phyloP scores from a whole-genome alignment of 2,329 filamentous ascomycete genomes.

The Neopestalotiopsis sp. region DNA sequence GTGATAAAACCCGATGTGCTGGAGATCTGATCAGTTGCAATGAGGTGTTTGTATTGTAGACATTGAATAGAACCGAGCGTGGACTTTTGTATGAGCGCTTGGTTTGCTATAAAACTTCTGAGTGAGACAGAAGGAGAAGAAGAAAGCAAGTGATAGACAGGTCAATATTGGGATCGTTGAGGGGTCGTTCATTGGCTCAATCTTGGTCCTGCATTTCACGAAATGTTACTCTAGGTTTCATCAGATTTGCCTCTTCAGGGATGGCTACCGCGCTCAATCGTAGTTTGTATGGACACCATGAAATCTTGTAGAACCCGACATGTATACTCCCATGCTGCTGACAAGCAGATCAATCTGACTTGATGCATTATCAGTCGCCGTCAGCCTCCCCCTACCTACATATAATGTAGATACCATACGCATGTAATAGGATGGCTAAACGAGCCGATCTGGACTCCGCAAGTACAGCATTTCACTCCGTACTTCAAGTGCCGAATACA shows the following conservation, averaged over 20 bases:
- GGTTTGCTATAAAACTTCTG: neutral
- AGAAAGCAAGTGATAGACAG: neutral
- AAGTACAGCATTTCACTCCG: neutral
- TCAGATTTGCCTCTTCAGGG: neutral
- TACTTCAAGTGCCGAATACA: neutral
- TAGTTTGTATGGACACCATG: too few species aligned
- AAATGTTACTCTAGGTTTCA: neutral
- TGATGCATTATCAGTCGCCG: too few species aligned
- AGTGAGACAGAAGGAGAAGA: neutral
- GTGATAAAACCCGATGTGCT: conserved; percentile 20
- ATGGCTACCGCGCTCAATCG: too few species aligned
- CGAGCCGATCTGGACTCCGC: too few species aligned
- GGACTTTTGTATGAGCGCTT: neutral
- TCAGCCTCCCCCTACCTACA: too few species aligned
- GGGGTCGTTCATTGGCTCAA: neutral
- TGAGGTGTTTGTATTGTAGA: conserved; percentile 23
- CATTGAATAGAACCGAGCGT: conserved; percentile 8
- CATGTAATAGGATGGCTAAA: too few species aligned
- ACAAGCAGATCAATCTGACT: too few species aligned
- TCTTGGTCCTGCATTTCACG: neutral
- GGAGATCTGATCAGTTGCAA: conserved; percentile 25
- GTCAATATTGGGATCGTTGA: neutral
- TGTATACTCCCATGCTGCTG: too few species aligned
- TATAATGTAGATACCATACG: too few species aligned
- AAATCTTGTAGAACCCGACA: too few species aligned